Evolutionary conservation across 2,329 filamentous ascomycete genomes (phyloP).

Genomic region (Ascochyta koolunga): DNA sequence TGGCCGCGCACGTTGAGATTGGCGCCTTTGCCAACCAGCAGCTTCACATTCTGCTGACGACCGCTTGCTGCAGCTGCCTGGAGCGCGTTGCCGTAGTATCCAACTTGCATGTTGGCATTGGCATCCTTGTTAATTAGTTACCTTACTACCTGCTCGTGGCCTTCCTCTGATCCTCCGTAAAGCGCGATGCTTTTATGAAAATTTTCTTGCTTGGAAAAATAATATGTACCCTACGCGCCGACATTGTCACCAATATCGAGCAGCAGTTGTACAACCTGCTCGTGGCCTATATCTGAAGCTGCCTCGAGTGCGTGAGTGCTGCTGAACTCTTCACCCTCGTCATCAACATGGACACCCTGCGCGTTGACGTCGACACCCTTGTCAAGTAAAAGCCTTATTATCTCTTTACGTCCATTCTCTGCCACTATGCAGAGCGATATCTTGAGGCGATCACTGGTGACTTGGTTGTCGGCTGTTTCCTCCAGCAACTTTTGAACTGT

Average conservation of each 20-base stretch:
- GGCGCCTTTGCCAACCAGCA: not conserved
- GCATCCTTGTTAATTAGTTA: conserved; percentile 3
- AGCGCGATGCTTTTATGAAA: not conserved
- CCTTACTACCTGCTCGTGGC: conserved; percentile 9
- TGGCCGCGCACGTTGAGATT: not conserved
- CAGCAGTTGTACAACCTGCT: not conserved
- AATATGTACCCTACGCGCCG: not conserved
- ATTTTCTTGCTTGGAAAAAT: not conserved
- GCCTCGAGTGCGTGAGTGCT: not conserved
- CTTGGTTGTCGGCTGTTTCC: conserved; percentile 1
- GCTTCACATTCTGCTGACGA: not conserved
- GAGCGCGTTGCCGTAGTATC: not conserved
- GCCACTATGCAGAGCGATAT: conserved; percentile 3
- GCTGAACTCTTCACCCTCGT: not conserved
- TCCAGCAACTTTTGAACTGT: conserved; percentile 4
- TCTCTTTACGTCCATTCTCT: conserved; percentile 11
- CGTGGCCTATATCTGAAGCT: not conserved
- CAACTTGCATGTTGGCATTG: not conserved
- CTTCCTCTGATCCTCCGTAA: conserved; percentile 4
- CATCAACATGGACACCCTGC: not conserved
- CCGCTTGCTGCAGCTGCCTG: not conserved
- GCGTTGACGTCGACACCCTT: conserved; percentile 5
- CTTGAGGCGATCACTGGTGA: not conserved
- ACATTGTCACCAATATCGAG: not conserved
- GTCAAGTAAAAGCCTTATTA: conserved; percentile 5